phyloP scores from a whole-genome alignment of 257 asterid species.

The Nicotiana noctiflora region DNA sequence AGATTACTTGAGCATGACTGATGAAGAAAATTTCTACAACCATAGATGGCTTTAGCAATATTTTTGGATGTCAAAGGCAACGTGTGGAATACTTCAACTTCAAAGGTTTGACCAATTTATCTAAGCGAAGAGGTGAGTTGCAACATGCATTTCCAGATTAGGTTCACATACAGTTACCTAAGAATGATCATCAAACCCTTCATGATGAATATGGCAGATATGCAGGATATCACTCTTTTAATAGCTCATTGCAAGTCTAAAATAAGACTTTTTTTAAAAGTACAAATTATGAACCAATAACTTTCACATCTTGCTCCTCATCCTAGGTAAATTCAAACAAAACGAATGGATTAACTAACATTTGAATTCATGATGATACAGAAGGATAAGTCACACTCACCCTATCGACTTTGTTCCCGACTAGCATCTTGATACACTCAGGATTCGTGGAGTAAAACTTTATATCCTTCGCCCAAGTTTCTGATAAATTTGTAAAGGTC shows the following conservation, averaged over 20 bases:
- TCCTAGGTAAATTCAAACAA: background rate
- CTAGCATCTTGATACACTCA: conserved; percentile 68
- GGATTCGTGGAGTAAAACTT: conserved; percentile 65
- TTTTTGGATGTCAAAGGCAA: background rate
- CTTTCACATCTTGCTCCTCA: background rate
- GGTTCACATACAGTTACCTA: background rate
- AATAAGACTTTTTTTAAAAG: background rate
- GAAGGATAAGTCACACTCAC: conserved; percentile 32
- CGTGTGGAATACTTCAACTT: background rate
- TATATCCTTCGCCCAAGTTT: conserved; percentile 62
- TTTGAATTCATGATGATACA: background rate
- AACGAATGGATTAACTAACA: background rate
- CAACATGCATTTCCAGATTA: background rate
- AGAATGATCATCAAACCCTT: background rate
- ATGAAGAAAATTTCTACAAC: background rate
- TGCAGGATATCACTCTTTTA: background rate
- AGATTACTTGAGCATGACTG: background rate
- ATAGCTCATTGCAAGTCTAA: background rate
- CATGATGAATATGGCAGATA: background rate
- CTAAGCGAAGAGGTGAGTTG: background rate
- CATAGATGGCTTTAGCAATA: background rate
- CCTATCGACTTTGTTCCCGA: conserved; percentile 86
- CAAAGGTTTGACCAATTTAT: background rate
- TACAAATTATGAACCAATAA: background rate
- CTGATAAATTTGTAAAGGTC: conserved; percentile 59